Base-by-base conservation (phyloP, 805 yeast genomes). In the Lipomyces mesembrius region DNA sequence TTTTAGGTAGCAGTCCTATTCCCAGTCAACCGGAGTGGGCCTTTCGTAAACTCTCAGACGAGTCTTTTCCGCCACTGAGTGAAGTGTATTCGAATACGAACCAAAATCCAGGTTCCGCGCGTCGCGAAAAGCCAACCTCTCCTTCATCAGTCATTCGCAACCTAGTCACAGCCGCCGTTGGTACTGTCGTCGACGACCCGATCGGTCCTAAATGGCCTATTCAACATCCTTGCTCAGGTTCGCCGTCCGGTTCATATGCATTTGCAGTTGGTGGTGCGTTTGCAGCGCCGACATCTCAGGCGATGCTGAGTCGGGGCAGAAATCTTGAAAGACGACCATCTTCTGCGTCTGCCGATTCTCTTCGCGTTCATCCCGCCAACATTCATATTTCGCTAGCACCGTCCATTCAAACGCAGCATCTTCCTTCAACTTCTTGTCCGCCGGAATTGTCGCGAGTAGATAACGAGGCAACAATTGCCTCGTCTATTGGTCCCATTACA, bases 41-140 rank as follows among this genome's bases (percentile, higher is more conserved):
- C 29, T n/a, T 34, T 57, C 29, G 29, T 22, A 46, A 53, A 12
- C 29, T 25, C 12, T n/a, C 61, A 17, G 56, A 59, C 27, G 61
- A 43, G 25, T 25, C 35, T 22, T 43, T 59, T 17, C 56, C 56
- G 8, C 43, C 56, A 17, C 25, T 46, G 61, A 59, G 43, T 22
- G 61, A 59, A 29, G 6, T 59, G 11, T 29, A 46, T 39, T 59
- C 61, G 49, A 43, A 43, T 43, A 6, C 49, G 49, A 43, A 17
- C 14, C 49, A 43, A 43, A 43, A 17, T 43, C 20, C 49, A 43
- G 8, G 20, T 43, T n/a, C 49, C 8, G 8, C 20, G 49, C 49
- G 49, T 14, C 9, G 22, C 20, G 20, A 17, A 17, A n/a, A 3
- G 20, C 9, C 22, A 17, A 8, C 20, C 49, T 43, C 22, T 43